Evolutionary conservation across 352 stramenopile genomes (phyloP).

Genomic region (Sclerospora graminicola): DNA sequence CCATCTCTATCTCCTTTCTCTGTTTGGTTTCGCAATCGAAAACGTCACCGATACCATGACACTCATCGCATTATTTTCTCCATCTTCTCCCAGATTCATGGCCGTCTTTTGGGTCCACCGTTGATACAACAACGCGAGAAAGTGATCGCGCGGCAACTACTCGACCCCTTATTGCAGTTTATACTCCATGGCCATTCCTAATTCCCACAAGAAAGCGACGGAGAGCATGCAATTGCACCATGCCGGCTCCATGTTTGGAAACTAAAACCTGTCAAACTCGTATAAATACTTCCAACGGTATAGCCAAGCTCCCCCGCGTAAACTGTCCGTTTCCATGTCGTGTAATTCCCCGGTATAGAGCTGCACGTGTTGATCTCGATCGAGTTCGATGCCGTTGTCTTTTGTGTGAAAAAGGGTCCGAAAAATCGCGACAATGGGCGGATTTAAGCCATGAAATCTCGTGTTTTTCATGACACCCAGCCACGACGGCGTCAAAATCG

Average conservation of each 20-base stretch:
- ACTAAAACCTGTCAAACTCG: constrained; percentile 78
- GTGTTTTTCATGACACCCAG: constrained; percentile 88
- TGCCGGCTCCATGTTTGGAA: constrained; percentile 61
- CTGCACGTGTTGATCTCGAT: constrained; percentile 41
- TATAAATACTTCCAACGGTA: constrained; percentile 89
- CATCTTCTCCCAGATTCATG: too few relatives aligned
- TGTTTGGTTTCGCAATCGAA: too few relatives aligned
- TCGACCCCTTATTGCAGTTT: constrained; percentile 72
- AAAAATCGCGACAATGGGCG: constrained; percentile 82
- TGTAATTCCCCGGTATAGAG: constrained; percentile 90
- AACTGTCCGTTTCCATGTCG: constrained; percentile 53
- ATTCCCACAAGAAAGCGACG: constrained; percentile 81
- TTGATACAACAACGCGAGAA: constrained; percentile 58
- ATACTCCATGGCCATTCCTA: constrained; percentile 87
- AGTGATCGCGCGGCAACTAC: constrained; percentile 59
- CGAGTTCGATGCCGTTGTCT: constrained; percentile 50
- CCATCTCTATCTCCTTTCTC: too few relatives aligned
- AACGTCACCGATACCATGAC: too few relatives aligned
- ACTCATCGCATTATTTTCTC: too few relatives aligned
- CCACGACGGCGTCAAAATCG: constrained; percentile 82
- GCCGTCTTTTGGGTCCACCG: constrained; percentile 40
- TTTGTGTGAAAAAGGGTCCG: constrained; percentile 46
- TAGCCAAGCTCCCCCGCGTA: constrained; percentile 92
- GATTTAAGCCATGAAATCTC: constrained; percentile 90
- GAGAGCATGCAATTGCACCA: constrained; percentile 79